A percentile compares a stretch with the other conserved stretches of the same genome.
Evolutionary conservation across 2,329 filamentous ascomycete genomes (phyloP).

Genomic region (Colletotrichum liriopes): DNA sequence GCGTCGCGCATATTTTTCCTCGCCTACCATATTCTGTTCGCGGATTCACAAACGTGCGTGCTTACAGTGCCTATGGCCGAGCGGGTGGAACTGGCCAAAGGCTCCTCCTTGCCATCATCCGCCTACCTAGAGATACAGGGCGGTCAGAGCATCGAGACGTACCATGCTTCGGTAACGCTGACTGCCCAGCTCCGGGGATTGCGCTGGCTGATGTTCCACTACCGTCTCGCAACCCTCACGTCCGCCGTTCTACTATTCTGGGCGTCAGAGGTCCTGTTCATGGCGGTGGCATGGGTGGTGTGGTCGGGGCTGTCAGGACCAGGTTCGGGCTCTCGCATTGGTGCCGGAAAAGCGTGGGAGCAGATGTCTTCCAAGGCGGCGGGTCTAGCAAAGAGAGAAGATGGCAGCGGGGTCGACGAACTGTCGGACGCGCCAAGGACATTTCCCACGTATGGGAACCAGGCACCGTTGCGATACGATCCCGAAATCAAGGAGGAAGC

Average conservation of each 20-base stretch:
- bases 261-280: slow-evolving; percentile 79
- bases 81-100: slow-evolving; percentile 72
- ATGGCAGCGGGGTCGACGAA: slow-evolving; percentile 50
- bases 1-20: slow-evolving; percentile 75
- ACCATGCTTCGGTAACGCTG: slow-evolving; percentile 77
- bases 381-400: slow-evolving; percentile 48
- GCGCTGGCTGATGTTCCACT: slow-evolving; percentile 89
- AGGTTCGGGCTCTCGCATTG: slow-evolving; percentile 40
- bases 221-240: slow-evolving; percentile 79
- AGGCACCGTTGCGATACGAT: slow-evolving; percentile 59
- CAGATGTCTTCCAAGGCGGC: background rate
- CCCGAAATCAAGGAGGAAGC: slow-evolving; percentile 53
- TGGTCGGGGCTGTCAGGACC: slow-evolving; percentile 52
- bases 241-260: slow-evolving; percentile 83
- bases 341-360: slow-evolving; percentile 43
- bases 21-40: slow-evolving; percentile 78
- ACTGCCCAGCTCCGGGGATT: slow-evolving; percentile 83
- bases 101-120: slow-evolving; percentile 59
- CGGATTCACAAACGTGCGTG: slow-evolving; percentile 73
- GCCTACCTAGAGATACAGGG: slow-evolving; percentile 78
- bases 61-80: slow-evolving; percentile 83
- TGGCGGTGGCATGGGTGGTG: slow-evolving; percentile 75
- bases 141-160: slow-evolving; percentile 81
- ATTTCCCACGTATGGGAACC: slow-evolving; percentile 60
- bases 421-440: slow-evolving; percentile 60